Evolutionary conservation across 73 alveolate species (phyloP).

Genomic region (Stentor roeselii): DNA sequence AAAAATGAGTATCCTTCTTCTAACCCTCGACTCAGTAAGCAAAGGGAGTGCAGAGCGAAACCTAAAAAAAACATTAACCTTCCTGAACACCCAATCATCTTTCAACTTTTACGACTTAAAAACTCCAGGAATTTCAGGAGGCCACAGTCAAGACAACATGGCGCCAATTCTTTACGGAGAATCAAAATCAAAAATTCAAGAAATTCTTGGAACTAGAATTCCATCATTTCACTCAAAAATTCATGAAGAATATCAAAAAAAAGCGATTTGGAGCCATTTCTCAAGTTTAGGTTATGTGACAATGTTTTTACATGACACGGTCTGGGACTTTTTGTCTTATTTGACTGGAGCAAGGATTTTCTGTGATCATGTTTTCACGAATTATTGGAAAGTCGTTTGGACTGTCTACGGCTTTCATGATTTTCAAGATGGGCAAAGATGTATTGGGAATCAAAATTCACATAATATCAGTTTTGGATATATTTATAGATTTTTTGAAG

Average conservation of each 20-base stretch:
- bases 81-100: no score
- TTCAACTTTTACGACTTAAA: no score
- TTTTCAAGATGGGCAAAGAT: background rate
- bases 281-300: background rate
- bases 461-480: background rate
- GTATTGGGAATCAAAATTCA: constrained; percentile 1
- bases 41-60: no score
- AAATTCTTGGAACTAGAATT: no score
- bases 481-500: background rate
- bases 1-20: no score
- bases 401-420: background rate
- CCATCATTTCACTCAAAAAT: no score
- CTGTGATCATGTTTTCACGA: background rate
- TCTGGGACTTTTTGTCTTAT: background rate
- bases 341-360: background rate
- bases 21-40: no score
- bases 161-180: no score
- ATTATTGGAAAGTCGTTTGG: background rate
- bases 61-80: no score
- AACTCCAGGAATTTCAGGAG: no score
- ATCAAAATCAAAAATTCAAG: no score
- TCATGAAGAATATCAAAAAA: background rate
- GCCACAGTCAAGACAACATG: no score
- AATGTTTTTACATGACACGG: background rate
- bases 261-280: background rate